phyloP scores from a whole-genome alignment of 306 rosid species.

The Casuarina cunninghamiana region DNA sequence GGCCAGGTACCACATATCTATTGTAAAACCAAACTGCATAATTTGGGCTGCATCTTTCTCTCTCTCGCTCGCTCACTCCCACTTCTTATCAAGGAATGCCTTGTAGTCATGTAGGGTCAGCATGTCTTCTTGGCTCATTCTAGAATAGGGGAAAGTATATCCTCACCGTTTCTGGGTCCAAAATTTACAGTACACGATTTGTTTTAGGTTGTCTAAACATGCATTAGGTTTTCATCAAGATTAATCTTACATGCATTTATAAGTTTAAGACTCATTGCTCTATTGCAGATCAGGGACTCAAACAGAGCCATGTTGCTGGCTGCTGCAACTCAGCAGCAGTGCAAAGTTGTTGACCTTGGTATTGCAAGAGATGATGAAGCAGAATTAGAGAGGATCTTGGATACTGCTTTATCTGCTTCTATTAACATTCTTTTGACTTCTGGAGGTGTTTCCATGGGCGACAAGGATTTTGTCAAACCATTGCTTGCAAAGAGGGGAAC shows the following conservation, averaged over 20 bases:
- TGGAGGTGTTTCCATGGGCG: slow-evolving; percentile 99
- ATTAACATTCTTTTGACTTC: slow-evolving; percentile 82
- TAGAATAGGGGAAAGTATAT: background rate
- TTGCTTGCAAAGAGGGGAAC: slow-evolving; percentile 75
- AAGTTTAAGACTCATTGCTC: slow-evolving; percentile 22
- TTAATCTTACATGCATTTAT: background rate
- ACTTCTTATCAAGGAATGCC: background rate
- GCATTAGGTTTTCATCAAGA: background rate
- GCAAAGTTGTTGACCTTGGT: slow-evolving; percentile 82
- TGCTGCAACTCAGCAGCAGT: slow-evolving; percentile 69
- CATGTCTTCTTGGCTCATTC: background rate
- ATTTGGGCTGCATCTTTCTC: background rate
- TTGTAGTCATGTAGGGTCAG: background rate
- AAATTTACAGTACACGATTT: background rate
- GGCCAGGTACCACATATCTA: slow-evolving; percentile 66
- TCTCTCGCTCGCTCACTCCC: background rate
- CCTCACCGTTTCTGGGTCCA: background rate
- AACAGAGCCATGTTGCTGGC: slow-evolving; percentile 92
- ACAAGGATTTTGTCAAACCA: slow-evolving; percentile 87
- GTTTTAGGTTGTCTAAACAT: background rate
- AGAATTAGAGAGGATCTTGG: slow-evolving; percentile 63
- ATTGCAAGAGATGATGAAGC: slow-evolving; percentile 79
- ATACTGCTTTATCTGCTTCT: slow-evolving; percentile 73
- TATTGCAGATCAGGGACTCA: slow-evolving; percentile 89
- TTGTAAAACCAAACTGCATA: slow-evolving; percentile 12